Conservation (phyloP, 2,329 filamentous ascomycete genomes). For the Xylaria sp. region DNA sequence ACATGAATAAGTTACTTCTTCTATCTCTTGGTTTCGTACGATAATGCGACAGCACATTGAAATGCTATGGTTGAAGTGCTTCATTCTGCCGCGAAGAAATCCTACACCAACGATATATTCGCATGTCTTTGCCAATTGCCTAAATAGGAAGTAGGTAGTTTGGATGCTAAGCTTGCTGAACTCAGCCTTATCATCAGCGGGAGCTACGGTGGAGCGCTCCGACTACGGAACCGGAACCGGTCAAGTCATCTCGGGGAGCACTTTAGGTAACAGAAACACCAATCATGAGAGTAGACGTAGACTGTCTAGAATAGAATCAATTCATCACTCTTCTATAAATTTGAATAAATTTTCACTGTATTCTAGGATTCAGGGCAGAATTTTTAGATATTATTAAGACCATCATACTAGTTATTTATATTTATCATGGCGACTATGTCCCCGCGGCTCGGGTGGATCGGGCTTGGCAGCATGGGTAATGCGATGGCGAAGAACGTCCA, state of each 20-base stretch:
- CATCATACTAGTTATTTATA: neutral
- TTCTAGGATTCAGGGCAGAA: neutral
- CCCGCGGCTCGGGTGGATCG: conserved; percentile 44
- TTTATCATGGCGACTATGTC: conserved; percentile 17
- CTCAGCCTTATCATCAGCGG: neutral
- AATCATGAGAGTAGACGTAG: neutral
- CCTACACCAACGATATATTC: neutral
- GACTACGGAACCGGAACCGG: conserved; percentile 14
- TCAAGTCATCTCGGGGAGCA: neutral
- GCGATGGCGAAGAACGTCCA: conserved; percentile 63
- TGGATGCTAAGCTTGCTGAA: neutral
- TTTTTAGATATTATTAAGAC: neutral
- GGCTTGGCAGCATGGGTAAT: conserved; percentile 64
- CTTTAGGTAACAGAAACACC: conserved; percentile 10
- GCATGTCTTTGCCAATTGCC: neutral
- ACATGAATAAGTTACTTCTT: too few species aligned
- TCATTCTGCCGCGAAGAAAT: too few species aligned
- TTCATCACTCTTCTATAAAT: neutral
- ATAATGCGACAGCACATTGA: neutral
- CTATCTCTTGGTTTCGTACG: neutral
- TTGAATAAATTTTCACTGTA: neutral
- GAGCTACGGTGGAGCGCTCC: neutral
- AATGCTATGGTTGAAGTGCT: neutral
- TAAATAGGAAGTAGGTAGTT: neutral
- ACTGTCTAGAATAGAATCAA: neutral